phyloP scores from a whole-genome alignment of 805 yeast genomes.

The Torulaspora delbrueckii region DNA sequence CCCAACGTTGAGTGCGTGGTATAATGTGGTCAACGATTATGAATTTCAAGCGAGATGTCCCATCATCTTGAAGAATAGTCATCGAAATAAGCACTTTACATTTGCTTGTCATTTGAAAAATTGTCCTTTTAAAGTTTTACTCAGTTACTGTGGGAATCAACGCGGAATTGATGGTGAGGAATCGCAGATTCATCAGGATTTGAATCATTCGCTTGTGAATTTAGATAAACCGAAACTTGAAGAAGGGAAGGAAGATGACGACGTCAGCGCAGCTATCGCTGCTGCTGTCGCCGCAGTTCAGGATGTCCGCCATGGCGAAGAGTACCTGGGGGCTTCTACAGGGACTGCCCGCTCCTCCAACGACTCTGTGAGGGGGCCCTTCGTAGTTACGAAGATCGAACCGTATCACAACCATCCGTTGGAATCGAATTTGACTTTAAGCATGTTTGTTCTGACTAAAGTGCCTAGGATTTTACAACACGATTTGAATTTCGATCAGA shows the following conservation, averaged over 20 bases:
- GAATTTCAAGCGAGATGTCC: slow-evolving; percentile 37
- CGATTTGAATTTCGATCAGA: slow-evolving; percentile 34
- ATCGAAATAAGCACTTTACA: slow-evolving; percentile 35
- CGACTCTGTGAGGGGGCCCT: slow-evolving; percentile 26
- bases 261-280: slow-evolving; percentile 34
- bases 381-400: slow-evolving; percentile 34
- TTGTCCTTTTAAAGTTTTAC: slow-evolving; percentile 33
- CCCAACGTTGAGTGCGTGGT: slow-evolving; percentile 32
- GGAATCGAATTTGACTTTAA: slow-evolving; percentile 30
- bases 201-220: slow-evolving; percentile 7
- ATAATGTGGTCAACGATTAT: slow-evolving; percentile 34
- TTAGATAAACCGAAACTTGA: slow-evolving; percentile 7
- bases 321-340: not conserved
- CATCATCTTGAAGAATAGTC: slow-evolving; percentile 35
- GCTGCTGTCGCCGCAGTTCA: slow-evolving; percentile 36
- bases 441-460: slow-evolving; percentile 33
- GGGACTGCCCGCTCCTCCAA: slow-evolving; percentile 3
- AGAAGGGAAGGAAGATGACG: slow-evolving; percentile 19
- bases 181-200: slow-evolving; percentile 6
- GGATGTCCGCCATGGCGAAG: slow-evolving; percentile 18
- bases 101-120: slow-evolving; percentile 35
- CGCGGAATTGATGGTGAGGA: slow-evolving; percentile 14
- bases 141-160: slow-evolving; percentile 30
- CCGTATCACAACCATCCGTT: slow-evolving; percentile 36
- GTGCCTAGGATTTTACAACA: slow-evolving; percentile 33